phyloP scores from a whole-genome alignment of 352 stramenopile species.

The Globisporangium alternatum region DNA sequence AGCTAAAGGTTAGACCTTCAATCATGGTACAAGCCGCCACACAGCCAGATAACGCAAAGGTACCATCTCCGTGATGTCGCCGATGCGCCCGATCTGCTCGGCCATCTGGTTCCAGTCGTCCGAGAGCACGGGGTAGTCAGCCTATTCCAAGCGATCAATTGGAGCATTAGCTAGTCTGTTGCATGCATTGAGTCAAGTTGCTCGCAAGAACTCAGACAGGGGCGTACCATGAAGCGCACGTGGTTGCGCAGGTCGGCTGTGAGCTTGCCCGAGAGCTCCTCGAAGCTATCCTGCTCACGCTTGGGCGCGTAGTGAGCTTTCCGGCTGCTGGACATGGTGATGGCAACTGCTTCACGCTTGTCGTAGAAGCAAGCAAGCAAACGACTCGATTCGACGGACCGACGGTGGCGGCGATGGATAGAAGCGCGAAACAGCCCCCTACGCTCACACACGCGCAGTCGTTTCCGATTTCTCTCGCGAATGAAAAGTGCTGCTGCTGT shows the following conservation, averaged over 20 bases:
- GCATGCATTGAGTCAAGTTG: background rate
- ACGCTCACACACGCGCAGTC: background rate
- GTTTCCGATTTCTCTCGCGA: background rate
- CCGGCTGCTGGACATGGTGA: conserved; percentile 36
- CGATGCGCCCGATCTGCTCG: conserved; percentile 84
- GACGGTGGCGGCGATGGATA: background rate
- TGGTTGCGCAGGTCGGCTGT: conserved; percentile 81
- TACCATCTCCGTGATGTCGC: conserved; percentile 88
- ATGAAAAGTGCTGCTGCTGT: background rate
- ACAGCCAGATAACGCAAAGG: background rate
- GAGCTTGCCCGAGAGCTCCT: conserved; percentile 84
- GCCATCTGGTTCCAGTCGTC: conserved; percentile 89
- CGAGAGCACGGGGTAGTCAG: conserved; percentile 84
- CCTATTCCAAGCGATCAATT: conserved; percentile 21
- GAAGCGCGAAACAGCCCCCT: background rate
- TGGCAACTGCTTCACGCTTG: background rate
- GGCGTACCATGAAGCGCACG: conserved; percentile 79
- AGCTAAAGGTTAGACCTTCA: background rate
- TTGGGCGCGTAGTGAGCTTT: conserved; percentile 66
- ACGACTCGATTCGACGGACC: background rate
- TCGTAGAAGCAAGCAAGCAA: background rate
- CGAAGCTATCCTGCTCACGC: conserved; percentile 67
- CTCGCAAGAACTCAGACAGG: background rate
- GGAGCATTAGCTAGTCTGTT: background rate
- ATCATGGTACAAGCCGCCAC: background rate